Percentiles rank a stretch among this genome's conserved stretches.
phyloP scores from a whole-genome alignment of 129 eudicot genomes.

The sunflower (Helianthus annuus) region HanXRQr2.0-SUNRISE NC_035448.2:203756409-203756908 shows the following conservation, averaged over 20 bases:
- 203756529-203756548: constrained; percentile 87
- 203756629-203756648: constrained; percentile 73
- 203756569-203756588: constrained; percentile 98
- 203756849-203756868: constrained; percentile 96
- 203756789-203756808: constrained; percentile 78
- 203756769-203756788: constrained; percentile 86
- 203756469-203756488: constrained; percentile 98
- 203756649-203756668: constrained; percentile 86
- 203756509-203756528: constrained; percentile 84
- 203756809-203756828: constrained; percentile 87
- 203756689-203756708: constrained; percentile 80
- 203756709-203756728: constrained; percentile 92
- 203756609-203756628: constrained; percentile 63
- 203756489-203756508: constrained; percentile 80
- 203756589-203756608: constrained; percentile 95
- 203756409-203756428: constrained; percentile 49
- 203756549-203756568: constrained; percentile 78
- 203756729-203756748: constrained; percentile 70
- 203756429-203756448: constrained; percentile 95
- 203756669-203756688: constrained; percentile 46
- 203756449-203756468: constrained; percentile 99
- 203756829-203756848: constrained; percentile 97
- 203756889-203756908: constrained; percentile 94
- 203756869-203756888: constrained; percentile 76
- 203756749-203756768: constrained; percentile 89